Conservation (phyloP, 495 filamentous ascomycete genomes). For the Neurospora sp. region DNA sequence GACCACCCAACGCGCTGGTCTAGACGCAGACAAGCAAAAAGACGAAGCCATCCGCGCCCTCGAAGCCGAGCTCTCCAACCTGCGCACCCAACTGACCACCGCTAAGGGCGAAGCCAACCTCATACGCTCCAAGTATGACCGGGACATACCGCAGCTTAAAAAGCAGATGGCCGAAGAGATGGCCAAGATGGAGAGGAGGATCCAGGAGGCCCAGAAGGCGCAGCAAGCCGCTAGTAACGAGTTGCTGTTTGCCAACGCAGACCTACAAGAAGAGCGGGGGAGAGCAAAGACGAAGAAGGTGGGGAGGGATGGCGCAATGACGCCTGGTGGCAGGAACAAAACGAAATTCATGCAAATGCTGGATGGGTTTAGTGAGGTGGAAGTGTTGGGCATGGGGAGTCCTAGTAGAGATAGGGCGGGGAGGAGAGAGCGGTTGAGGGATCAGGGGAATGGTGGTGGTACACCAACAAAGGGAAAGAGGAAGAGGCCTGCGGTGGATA, state of each 20-base stretch:
- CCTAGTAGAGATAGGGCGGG: constrained; percentile 30
- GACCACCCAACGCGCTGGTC: constrained; percentile 6
- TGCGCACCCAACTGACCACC: constrained; percentile 33
- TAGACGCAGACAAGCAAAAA: constrained; percentile 1
- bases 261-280: constrained; percentile 38
- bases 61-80: constrained; percentile 22
- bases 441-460: constrained; percentile 7
- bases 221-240: constrained; percentile 38
- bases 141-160: constrained; percentile 34
- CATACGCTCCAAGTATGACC: constrained; percentile 41
- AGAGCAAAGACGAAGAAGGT: constrained; percentile 26
- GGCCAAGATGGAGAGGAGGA: constrained; percentile 33
- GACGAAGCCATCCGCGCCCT: constrained; percentile 18
- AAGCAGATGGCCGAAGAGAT: constrained; percentile 36
- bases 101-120: constrained; percentile 43
- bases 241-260: constrained; percentile 42
- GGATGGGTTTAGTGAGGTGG: constrained; percentile 46
- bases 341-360: constrained; percentile 24
- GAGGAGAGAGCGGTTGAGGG: constrained; percentile 15
- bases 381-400: constrained; percentile 27
- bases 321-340: constrained; percentile 38
- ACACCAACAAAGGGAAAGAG: constrained; percentile 41
- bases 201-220: constrained; percentile 35
- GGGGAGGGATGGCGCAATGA: constrained; percentile 24
- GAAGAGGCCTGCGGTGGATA: constrained; percentile 41